Conservation (phyloP, 768 basidiomycete genomes). For the Agrocybe pediades region DNA sequence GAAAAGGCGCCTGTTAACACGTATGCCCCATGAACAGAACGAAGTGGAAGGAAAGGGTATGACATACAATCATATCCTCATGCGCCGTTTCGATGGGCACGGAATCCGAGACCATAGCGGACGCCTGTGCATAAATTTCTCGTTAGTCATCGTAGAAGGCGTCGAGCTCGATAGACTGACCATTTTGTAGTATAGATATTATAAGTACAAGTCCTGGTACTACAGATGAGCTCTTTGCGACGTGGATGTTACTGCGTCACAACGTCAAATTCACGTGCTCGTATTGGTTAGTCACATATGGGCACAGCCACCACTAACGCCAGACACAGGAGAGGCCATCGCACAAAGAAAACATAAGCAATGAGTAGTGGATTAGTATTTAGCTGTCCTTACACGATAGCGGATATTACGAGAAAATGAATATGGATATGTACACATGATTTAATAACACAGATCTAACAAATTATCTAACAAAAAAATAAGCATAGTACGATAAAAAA, state of each 20-base stretch:
- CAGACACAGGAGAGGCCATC: too few species aligned
- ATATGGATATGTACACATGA: background rate
- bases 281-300: too few species aligned
- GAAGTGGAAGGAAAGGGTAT: background rate
- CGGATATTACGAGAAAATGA: too few species aligned
- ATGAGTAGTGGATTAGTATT: background rate
- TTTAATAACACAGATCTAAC: background rate
- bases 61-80: conserved; percentile 95
- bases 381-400: background rate
- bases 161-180: conserved; percentile 1
- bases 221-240: background rate
- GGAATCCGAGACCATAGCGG: conserved; percentile 62
- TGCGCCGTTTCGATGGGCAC: conserved; percentile 93
- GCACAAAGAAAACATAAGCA: background rate
- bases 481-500: background rate
- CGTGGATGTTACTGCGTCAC: background rate
- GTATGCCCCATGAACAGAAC: too few species aligned
- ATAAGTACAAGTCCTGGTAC: background rate
- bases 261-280: background rate
- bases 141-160: background rate
- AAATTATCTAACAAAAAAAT: background rate
- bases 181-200: conserved; percentile 9
- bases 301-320: too few species aligned
- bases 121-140: conserved; percentile 36
- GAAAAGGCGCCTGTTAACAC: conserved; percentile 2